phyloP scores from a whole-genome alignment of 768 basidiomycete genomes.

The Boletus subparvulus region DNA sequence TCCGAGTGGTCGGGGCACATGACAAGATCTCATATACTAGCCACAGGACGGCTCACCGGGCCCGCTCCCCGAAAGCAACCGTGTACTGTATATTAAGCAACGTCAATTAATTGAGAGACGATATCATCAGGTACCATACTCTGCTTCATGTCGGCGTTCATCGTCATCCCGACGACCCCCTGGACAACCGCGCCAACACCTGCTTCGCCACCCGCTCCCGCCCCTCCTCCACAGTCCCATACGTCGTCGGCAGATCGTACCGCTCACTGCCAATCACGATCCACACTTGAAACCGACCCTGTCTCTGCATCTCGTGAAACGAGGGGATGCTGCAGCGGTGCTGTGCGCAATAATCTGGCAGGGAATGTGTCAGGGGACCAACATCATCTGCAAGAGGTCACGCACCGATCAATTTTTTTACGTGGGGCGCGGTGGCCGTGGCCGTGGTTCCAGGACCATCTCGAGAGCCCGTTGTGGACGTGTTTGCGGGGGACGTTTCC shows the following conservation, averaged over 20 bases:
- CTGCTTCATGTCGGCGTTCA: neutral
- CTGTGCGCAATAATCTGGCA: constrained; percentile 21
- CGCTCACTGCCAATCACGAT: constrained; percentile 45
- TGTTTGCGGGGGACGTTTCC: constrained; percentile 2
- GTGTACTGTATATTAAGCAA: neutral
- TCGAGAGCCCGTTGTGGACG: neutral
- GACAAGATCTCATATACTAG: neutral
- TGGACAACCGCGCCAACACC: constrained; percentile 40
- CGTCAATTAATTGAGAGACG: neutral
- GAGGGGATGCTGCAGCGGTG: constrained; percentile 28
- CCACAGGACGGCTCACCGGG: neutral
- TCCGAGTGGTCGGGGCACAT: neutral
- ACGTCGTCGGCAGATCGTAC: constrained; percentile 44
- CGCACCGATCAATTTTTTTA: constrained; percentile 16
- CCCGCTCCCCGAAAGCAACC: neutral
- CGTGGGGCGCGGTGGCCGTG: constrained; percentile 9
- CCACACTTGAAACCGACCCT: constrained; percentile 41
- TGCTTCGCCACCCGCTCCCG: constrained; percentile 45
- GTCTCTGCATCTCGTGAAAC: constrained; percentile 31
- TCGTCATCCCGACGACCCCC: constrained; percentile 5
- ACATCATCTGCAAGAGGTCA: neutral
- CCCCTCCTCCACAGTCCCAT: constrained; percentile 39
- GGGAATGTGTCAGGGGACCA: neutral
- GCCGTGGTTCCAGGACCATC: neutral
- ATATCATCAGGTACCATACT: neutral